Conservation (phyloP, 345 rosid species). For the Nephelium lappaceum region DNA sequence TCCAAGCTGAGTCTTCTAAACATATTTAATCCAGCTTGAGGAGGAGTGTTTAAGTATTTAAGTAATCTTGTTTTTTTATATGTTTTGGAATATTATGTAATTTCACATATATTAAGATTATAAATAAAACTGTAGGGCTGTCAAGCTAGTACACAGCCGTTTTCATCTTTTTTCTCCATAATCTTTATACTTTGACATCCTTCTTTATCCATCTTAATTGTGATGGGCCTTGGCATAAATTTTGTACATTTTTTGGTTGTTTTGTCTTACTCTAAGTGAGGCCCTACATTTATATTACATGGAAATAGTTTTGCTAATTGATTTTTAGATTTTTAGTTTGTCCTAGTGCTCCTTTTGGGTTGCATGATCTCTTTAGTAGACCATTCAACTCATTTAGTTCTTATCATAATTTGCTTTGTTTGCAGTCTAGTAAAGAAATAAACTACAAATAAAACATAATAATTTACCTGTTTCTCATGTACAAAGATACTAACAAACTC, state of each 20-base stretch:
- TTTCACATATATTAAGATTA: too few relatives aligned
- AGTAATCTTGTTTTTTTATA: too few relatives aligned
- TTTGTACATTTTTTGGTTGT: background rate
- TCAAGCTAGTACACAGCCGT: too few relatives aligned
- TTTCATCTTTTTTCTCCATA: too few relatives aligned
- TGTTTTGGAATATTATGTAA: too few relatives aligned
- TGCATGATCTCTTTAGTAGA: background rate
- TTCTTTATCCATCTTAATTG: too few relatives aligned
- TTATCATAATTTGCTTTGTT: background rate
- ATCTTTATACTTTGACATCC: too few relatives aligned
- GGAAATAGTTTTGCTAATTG: background rate
- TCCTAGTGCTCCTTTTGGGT: background rate
- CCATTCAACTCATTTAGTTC: background rate
- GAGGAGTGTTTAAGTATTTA: too few relatives aligned
- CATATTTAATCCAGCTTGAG: too few relatives aligned
- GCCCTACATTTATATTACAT: background rate
- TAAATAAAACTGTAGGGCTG: too few relatives aligned
- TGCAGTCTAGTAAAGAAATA: background rate
- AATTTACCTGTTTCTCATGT: slow-evolving; percentile 90
- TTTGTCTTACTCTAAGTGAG: background rate
- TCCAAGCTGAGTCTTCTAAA: too few relatives aligned
- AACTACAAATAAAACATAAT: slow-evolving; percentile 10
- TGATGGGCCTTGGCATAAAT: background rate
- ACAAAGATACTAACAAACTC: slow-evolving; percentile 89
- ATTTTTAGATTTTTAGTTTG: background rate